Evolutionary conservation across 1,284 basidiomycete genomes (phyloP).

Genomic region (Ceratobasidium sp.): DNA sequence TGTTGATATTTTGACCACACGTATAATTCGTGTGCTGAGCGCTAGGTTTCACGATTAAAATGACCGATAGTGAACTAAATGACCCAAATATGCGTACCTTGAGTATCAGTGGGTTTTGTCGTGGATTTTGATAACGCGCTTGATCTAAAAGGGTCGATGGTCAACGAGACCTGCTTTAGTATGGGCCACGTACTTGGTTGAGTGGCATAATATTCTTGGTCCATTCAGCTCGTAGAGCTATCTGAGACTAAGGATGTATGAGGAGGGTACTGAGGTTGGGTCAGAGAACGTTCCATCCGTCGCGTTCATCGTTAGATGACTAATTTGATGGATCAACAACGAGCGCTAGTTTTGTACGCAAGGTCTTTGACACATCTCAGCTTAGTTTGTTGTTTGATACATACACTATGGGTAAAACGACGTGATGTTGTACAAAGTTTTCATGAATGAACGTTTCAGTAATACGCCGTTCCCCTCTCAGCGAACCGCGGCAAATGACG

Average conservation of each 20-base stretch:
- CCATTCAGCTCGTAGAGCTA: background rate
- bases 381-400: background rate
- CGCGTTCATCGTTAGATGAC: background rate
- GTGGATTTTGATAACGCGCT: too few relatives aligned
- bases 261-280: background rate
- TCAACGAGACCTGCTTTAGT: too few relatives aligned
- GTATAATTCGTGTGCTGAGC: background rate
- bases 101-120: background rate
- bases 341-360: background rate
- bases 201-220: background rate
- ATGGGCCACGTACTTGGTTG: too few relatives aligned
- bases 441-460: conserved; percentile 58
- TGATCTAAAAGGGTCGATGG: too few relatives aligned
- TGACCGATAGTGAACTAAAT: background rate
- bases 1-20: background rate
- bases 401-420: too few relatives aligned
- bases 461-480: conserved; percentile 73
- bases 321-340: background rate
- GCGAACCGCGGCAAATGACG: conserved; percentile 73
- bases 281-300: background rate
- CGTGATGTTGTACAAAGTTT: conserved; percentile 14
- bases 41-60: background rate
- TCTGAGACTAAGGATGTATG: background rate
- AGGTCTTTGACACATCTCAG: background rate
- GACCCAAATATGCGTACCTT: background rate